A percentile compares a stretch with the other conserved stretches of the same genome.
Conservation (phyloP, 2,329 filamentous ascomycete genomes). For the Diaporthe eres region DNA sequence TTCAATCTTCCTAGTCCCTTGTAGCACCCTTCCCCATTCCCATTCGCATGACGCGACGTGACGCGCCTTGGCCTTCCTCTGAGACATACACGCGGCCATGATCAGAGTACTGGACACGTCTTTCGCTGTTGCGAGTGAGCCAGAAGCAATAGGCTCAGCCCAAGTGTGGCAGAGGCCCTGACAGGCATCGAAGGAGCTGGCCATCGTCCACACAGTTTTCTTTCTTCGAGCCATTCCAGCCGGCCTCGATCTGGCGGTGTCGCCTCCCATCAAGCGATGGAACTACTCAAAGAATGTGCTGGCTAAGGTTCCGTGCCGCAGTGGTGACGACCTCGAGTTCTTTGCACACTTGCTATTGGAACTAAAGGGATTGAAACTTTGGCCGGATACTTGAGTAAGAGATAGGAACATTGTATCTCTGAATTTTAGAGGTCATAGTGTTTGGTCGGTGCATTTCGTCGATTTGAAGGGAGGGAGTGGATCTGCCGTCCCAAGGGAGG, state of each 20-base stretch:
- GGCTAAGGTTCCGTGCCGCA: not conserved
- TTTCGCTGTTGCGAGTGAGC: no score
- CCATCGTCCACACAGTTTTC: not conserved
- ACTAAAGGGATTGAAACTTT: not conserved
- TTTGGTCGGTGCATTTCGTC: not conserved
- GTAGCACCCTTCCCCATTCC: not conserved
- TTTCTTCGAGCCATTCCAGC: not conserved
- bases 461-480: not conserved
- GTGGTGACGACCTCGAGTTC: not conserved
- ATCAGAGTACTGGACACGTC: no score
- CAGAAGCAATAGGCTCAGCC: not conserved
- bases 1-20: not conserved
- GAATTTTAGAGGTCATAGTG: not conserved
- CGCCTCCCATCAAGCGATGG: not conserved
- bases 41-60: not conserved
- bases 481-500: constrained; percentile 10
- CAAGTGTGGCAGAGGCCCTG: not conserved
- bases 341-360: not conserved
- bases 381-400: not conserved
- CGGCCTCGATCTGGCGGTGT: not conserved
- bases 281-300: not conserved
- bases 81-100: not conserved
- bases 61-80: not conserved
- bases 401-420: not conserved
- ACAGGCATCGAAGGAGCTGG: not conserved